Evolutionary conservation across 495 filamentous ascomycete species (phyloP), one percentile per base, ranked within the genome.

Genomic region (Polyplosphaeria fusca): DNA sequence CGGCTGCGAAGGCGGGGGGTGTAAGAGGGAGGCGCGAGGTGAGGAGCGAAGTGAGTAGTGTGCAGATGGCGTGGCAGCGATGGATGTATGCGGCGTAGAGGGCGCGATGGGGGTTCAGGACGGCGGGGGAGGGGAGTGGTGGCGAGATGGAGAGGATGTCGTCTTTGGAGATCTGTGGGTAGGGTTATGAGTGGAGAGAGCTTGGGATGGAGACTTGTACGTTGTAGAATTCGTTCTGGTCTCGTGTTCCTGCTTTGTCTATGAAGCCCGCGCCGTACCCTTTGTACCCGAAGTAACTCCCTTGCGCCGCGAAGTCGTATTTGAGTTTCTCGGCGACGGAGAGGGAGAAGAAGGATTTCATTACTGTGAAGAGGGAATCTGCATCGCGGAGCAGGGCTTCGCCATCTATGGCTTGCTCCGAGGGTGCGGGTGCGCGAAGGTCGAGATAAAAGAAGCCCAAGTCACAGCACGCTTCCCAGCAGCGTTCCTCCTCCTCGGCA

Each of bases 391-490:
- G 69, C 20, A 84, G 67, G 0, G 66, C 62, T 1, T 69, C 59
- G 5, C 76, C 76, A 20, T 68, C 52, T 2, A 70, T 52, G 19
- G 4, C 50, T 23, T 47, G 7, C 2, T 22, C 4, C 12, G 30
- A 35, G 28, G 68, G 71, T 35, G 70, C 74, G 28, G 68, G 71
- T 35, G 70, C 74, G 1, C 66, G 61, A 1, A 86, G 68, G 48
- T 82, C 77, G 1, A 86, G 73, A 53, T 86, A 85, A 70, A 85
- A 86, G 70, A 85, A 84, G 16, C 83, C 84, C 18, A 84, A 73
- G 5, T 79, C 74, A 20, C 76, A 73, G 25, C 73, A 79, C 1
- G 79, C 73, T 26, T 68, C 52, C 59, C 74, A 80, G 24, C 80
- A 71, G 14, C 73, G 68, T 16, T 71, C 50, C 9, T 61, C 63